Percentiles rank a stretch among this genome's conserved stretches.
Evolutionary conservation across 176 grass and related monocot genomes (phyloP).

Genomic region (Eleusine indica): DNA sequence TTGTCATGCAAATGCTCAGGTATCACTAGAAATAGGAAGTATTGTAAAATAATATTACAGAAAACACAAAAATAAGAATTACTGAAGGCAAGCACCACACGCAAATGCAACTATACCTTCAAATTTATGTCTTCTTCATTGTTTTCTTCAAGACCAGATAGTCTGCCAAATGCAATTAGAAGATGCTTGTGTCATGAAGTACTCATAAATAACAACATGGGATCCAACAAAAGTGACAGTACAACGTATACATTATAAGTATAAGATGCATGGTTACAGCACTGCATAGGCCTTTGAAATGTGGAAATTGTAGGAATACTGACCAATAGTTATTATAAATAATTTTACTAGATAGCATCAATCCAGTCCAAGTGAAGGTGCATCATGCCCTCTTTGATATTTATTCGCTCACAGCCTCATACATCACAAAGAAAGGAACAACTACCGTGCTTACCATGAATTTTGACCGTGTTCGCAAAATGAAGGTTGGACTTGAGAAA

Average conservation of each 20-base stretch:
- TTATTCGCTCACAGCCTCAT: too few species aligned
- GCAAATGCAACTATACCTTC: constrained; percentile 60
- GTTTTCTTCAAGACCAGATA: constrained; percentile 94
- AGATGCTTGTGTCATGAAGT: constrained; percentile 68
- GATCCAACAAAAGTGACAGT: not conserved
- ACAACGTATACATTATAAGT: constrained; percentile 5
- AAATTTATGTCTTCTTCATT: constrained; percentile 88
- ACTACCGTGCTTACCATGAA: too few species aligned
- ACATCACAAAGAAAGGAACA: too few species aligned
- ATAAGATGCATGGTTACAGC: not conserved
- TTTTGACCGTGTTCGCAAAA: too few species aligned
- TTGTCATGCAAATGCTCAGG: constrained; percentile 31
- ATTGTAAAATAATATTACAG: not conserved
- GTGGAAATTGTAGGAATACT: not conserved
- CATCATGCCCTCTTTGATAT: too few species aligned
- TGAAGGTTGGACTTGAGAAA: too few species aligned
- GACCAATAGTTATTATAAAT: not conserved
- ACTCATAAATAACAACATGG: not conserved
- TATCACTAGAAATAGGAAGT: too few species aligned
- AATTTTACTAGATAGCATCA: constrained; percentile 9
- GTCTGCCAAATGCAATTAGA: constrained; percentile 85
- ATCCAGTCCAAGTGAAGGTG: not conserved
- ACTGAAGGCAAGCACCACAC: constrained; percentile 5
- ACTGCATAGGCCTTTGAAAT: not conserved
- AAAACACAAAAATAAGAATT: constrained; percentile 31